Evolutionary conservation across 2,329 filamentous ascomycete species (phyloP).

Genomic region (Thermoascus crustaceus): DNA sequence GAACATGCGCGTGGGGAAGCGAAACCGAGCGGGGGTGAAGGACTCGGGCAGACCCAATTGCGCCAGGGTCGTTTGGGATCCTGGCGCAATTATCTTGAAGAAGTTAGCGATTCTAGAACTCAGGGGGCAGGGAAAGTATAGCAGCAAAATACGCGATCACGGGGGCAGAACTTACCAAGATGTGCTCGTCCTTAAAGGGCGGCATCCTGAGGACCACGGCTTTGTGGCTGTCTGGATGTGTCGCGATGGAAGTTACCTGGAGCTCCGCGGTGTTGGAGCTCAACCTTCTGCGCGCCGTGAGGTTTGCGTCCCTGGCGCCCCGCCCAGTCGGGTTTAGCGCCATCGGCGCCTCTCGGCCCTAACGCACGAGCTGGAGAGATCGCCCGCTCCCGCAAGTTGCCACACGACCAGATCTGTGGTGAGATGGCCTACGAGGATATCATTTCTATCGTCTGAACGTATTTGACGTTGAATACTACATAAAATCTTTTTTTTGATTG

Average conservation of each 20-base stretch:
- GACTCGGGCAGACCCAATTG: constrained; percentile 82
- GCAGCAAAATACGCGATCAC: no score
- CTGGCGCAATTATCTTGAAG: constrained; percentile 48
- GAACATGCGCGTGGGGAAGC: constrained; percentile 92
- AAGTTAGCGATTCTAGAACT: not conserved
- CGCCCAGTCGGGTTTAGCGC: not conserved
- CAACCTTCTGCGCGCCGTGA: constrained; percentile 3
- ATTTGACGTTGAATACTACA: no score
- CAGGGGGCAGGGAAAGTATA: not conserved
- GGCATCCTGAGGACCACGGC: constrained; percentile 31
- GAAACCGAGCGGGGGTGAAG: constrained; percentile 82
- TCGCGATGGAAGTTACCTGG: constrained; percentile 15
- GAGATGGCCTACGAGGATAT: no score
- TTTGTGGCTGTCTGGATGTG: constrained; percentile 10
- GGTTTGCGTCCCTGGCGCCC: not conserved
- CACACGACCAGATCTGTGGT: no score
- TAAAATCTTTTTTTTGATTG: no score
- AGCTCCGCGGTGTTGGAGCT: constrained; percentile 9
- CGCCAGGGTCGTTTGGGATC: constrained; percentile 82
- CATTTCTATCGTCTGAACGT: no score
- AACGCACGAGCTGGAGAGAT: no score
- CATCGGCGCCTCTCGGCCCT: not conserved
- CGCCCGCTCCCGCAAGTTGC: no score
- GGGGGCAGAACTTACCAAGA: constrained; percentile 36
- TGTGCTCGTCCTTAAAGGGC: constrained; percentile 46